phyloP scores from a whole-genome alignment of 805 yeast genomes.

The Wickerhamomyces chambardii region DNA sequence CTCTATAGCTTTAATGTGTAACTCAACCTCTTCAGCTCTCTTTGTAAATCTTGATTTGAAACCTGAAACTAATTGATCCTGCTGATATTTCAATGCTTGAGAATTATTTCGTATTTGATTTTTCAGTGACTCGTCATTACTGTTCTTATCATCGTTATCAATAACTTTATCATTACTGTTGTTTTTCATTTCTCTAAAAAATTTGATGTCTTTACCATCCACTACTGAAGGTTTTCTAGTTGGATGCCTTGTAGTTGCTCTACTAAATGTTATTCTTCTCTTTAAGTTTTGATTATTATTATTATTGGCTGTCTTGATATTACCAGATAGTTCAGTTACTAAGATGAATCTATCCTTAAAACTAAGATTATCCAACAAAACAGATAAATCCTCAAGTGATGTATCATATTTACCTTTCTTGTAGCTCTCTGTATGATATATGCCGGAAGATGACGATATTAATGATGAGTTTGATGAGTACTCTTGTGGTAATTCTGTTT shows the following conservation, averaged over 20 bases:
- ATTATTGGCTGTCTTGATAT: not conserved
- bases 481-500: no score
- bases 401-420: no score
- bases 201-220: no score
- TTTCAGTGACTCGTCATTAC: no score
- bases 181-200: no score
- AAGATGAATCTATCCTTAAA: constrained; percentile 10
- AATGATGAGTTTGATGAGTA: no score
- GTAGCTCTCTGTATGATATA: no score
- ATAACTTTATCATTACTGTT: no score
- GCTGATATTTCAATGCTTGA: not conserved
- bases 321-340: constrained; percentile 1
- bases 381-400: constrained; percentile 4
- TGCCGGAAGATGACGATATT: no score
- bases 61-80: not conserved
- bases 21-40: constrained; percentile 6
- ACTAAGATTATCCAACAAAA: constrained; percentile 8
- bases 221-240: constrained; percentile 3
- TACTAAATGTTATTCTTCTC: not conserved
- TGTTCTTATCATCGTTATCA: no score
- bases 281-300: constrained; percentile 1
- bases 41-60: constrained; percentile 6
- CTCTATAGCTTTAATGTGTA: constrained; percentile 8
- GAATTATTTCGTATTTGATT: no score
- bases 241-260: not conserved